Conservation (phyloP, 176 grass and related monocot species). For the Stipa capillata region DNA sequence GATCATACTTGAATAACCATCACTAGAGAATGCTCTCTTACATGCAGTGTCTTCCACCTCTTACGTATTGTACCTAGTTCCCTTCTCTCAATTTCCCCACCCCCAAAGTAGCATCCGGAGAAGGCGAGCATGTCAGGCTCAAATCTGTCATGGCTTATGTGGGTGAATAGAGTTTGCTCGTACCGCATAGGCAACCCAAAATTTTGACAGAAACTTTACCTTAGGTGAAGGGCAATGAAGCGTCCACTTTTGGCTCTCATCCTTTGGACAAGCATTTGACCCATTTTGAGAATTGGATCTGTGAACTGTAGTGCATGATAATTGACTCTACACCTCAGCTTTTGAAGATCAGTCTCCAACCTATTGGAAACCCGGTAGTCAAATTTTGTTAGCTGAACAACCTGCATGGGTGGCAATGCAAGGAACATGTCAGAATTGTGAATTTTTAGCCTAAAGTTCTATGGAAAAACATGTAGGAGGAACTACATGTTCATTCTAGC, state of each 20-base stretch:
- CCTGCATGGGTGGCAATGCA: slow-evolving; percentile 33
- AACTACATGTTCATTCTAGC: no score
- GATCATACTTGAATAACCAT: not conserved
- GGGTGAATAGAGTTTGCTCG: not conserved
- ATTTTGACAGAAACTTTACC: slow-evolving; percentile 22
- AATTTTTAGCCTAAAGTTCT: not conserved
- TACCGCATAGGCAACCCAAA: not conserved
- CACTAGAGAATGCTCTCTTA: slow-evolving; percentile 37
- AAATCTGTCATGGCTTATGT: slow-evolving; percentile 51
- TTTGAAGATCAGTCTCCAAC: slow-evolving; percentile 77
- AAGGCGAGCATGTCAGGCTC: slow-evolving; percentile 99
- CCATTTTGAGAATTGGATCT: slow-evolving; percentile 70
- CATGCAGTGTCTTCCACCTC: slow-evolving; percentile 83
- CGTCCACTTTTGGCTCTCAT: slow-evolving; percentile 49
- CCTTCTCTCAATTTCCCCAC: slow-evolving; percentile 82
- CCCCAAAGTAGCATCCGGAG: slow-evolving; percentile 94
- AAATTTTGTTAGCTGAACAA: slow-evolving; percentile 79
- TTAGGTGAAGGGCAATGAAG: slow-evolving; percentile 87
- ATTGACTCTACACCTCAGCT: slow-evolving; percentile 88
- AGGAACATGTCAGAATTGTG: not conserved
- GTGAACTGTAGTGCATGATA: slow-evolving; percentile 84
- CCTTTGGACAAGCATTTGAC: slow-evolving; percentile 57
- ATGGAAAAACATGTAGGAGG: no score
- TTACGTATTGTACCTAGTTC: slow-evolving; percentile 80
- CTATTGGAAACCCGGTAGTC: slow-evolving; percentile 80